Conservation (phyloP, 169 alveolate species). For the Eimeria falciformis region DNA sequence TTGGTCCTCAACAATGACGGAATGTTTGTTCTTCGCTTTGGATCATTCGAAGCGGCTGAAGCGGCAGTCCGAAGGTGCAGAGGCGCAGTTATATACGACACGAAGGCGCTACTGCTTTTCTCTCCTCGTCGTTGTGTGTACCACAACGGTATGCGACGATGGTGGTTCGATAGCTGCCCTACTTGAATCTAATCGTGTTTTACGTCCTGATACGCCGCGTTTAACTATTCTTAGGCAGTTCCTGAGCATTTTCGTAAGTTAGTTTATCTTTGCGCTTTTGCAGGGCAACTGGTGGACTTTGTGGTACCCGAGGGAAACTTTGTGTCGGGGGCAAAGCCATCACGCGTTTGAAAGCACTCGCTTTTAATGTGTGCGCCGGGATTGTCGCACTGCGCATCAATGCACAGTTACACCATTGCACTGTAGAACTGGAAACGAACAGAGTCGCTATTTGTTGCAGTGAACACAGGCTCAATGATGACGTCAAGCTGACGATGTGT, state of each 20-base stretch:
- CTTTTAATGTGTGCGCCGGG: background rate
- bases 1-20: constrained; percentile 73
- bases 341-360: background rate
- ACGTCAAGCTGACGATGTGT: constrained; percentile 1
- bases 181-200: too few relatives aligned
- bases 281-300: constrained; percentile 65
- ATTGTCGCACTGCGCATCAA: background rate
- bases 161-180: too few relatives aligned
- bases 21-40: constrained; percentile 66
- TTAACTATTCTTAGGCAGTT: background rate
- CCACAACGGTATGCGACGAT: constrained; percentile 55
- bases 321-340: constrained; percentile 23
- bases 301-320: constrained; percentile 68
- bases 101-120: constrained; percentile 69
- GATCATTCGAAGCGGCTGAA: constrained; percentile 76
- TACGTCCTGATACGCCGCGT: background rate
- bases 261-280: too few relatives aligned
- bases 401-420: constrained; percentile 60
- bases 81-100: constrained; percentile 63
- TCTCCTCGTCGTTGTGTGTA: constrained; percentile 75
- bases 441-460: constrained; percentile 43
- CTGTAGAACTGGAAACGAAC: constrained; percentile 36
- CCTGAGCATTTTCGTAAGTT: too few relatives aligned
- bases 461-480: constrained; percentile 2
- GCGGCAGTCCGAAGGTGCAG: constrained; percentile 77